Base-by-base conservation (phyloP, 805 yeast species). In the Candida boleticola region DNA sequence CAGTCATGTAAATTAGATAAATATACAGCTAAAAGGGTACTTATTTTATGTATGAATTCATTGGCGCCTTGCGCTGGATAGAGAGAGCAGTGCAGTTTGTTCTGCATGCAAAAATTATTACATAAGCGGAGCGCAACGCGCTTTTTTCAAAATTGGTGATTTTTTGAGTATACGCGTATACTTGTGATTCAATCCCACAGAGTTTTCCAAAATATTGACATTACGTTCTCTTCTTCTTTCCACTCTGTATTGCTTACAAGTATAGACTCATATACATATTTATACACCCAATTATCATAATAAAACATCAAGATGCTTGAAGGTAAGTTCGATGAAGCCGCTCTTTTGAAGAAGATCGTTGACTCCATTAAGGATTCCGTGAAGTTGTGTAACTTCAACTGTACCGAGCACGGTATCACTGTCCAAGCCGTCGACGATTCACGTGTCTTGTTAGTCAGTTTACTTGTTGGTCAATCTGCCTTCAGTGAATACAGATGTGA, bases 351-450 rank as follows among this genome's bases (percentile, higher is more conserved):
- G 70, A 89, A 86, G 66, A 84, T 90, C 59, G 85, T 90, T 56
- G 99, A 93, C 54, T 83, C 98, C 44, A 85, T 92, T 63, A 87
- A 89, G 62, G 99, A 93, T 61, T 84, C 95, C 59, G 97, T 93
- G 48, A 88, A 87, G 57, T 77, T 90, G 55, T 93, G 97, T 73
- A 93, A 93, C 76, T 88, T 93, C 76, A 93, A 89, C 73, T 93
- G 97, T 72, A 81, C 95, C n/a, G 93, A 87, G 64, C 79, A 82
- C 48, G 99, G 99, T 52, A 84, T 93, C 57, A 85, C 95, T 9
- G 92, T 95, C 18, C 98, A 93, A 73, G 98, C 99, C 21, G 93
- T 93, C 53, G 99, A 93, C 68, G 95, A 89, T 62, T 89, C 99
- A 21, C 88, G 97, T 75, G 97, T 93, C 45, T 78, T 90, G 49